Evolutionary conservation across 2,329 filamentous ascomycete genomes (phyloP).

Genomic region (Verticillium longisporum): DNA sequence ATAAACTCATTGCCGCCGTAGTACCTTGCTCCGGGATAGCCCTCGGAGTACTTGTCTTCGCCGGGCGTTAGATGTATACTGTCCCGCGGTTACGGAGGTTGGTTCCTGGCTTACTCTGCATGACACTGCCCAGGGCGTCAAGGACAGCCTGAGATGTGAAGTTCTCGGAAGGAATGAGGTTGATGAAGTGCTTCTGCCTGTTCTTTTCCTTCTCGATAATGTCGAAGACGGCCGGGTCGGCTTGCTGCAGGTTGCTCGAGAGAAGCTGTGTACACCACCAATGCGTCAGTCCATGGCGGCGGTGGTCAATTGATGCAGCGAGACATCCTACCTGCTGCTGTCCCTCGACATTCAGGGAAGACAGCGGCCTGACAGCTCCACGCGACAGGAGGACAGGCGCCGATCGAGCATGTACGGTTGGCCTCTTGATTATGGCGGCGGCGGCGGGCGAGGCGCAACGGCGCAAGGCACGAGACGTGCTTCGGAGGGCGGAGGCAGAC

Average conservation of each 20-base stretch:
- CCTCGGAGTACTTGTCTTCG: constrained; percentile 94
- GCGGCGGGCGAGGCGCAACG: constrained; percentile 13
- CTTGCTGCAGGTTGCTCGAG: constrained; percentile 69
- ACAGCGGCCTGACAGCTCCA: constrained; percentile 29
- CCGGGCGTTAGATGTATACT: constrained; percentile 20
- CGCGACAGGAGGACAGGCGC: not conserved
- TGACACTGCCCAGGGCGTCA: constrained; percentile 85
- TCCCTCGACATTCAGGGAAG: constrained; percentile 42
- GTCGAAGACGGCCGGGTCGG: constrained; percentile 78
- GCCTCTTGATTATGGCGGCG: not conserved
- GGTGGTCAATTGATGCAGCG: constrained; percentile 6
- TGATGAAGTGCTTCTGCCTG: constrained; percentile 97
- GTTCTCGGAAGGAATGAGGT: constrained; percentile 92
- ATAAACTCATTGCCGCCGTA: constrained; percentile 97
- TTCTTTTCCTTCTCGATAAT: constrained; percentile 96
- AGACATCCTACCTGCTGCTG: constrained; percentile 50
- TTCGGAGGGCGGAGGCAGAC: constrained; percentile 34
- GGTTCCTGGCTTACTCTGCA: constrained; percentile 66
- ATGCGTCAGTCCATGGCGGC: constrained; percentile 10
- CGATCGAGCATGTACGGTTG: not conserved
- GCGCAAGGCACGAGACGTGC: constrained; percentile 41
- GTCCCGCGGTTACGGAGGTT: not conserved
- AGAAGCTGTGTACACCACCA: constrained; percentile 55
- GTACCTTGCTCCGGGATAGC: constrained; percentile 92
- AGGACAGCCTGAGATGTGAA: constrained; percentile 91